Percentiles rank a stretch among this genome's conserved stretches.
These are phyloP conservation scores for Stipa capillata DNA, from an alignment of 176 grass and related monocot species.

Conservation along the genomic window DNA sequence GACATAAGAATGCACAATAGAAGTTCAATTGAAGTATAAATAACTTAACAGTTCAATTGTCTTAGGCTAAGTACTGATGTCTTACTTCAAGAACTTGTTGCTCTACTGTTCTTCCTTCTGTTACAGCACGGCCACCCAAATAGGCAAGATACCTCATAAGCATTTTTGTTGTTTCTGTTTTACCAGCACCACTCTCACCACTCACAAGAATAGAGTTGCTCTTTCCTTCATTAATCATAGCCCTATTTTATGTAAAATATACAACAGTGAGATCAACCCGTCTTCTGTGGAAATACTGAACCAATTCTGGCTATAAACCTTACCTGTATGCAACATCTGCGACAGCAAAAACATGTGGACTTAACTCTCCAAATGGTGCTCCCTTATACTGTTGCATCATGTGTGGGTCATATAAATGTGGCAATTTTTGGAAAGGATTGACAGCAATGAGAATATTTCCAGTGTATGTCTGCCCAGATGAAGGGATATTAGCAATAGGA, in stretches of 20 bases:
- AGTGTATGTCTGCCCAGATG: slow-evolving; percentile 78
- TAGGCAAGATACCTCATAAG: slow-evolving; percentile 98
- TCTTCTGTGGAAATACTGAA: neutral
- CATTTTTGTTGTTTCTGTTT: slow-evolving; percentile 99
- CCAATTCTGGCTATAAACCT: neutral
- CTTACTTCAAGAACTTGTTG: slow-evolving; percentile 97
- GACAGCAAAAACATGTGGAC: slow-evolving; percentile 97
- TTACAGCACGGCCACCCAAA: slow-evolving; percentile 85
- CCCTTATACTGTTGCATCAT: slow-evolving; percentile 99
- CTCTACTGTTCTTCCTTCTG: slow-evolving; percentile 98
- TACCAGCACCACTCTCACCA: slow-evolving; percentile 96
- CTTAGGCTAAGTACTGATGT: slow-evolving; percentile 13
- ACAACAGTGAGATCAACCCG: slow-evolving; percentile 13
- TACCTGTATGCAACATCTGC: slow-evolving; percentile 96
- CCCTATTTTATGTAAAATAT: slow-evolving; percentile 41
- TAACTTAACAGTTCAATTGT: neutral
- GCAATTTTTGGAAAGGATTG: slow-evolving; percentile 97
- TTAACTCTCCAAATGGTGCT: slow-evolving; percentile 92
- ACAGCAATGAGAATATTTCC: slow-evolving; percentile 98
- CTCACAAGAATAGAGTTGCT: slow-evolving; percentile 98
- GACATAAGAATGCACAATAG: slow-evolving; percentile 26
- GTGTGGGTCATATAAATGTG: slow-evolving; percentile 83
- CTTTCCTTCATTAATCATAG: slow-evolving; percentile 90
- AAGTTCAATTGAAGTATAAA: slow-evolving; percentile 14
- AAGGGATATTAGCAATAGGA: neutral